Conservation (phyloP, 2,329 filamentous ascomycete genomes). For the Calycina herbarum region DNA sequence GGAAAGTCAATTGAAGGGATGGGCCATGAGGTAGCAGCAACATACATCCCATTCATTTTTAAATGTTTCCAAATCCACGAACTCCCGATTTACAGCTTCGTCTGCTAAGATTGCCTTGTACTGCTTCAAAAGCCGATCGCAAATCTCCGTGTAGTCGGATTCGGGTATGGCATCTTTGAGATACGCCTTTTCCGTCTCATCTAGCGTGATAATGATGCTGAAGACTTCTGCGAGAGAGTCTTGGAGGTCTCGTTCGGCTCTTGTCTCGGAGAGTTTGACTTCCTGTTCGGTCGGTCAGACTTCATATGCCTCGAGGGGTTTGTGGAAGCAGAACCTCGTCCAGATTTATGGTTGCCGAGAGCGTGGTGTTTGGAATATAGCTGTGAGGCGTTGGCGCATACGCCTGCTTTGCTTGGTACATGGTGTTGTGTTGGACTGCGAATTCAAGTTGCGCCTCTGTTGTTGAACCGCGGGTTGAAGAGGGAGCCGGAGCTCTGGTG, state of each 20-base stretch:
- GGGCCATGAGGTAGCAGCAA: constrained; percentile 28
- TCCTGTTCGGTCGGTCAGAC: constrained; percentile 57
- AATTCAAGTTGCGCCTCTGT: constrained; percentile 2
- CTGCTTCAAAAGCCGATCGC: constrained; percentile 88
- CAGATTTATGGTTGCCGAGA: constrained; percentile 88
- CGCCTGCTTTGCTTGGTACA: constrained; percentile 38
- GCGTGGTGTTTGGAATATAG: constrained; percentile 81
- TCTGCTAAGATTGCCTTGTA: constrained; percentile 94
- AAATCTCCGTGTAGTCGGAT: constrained; percentile 92
- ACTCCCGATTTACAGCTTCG: constrained; percentile 85
- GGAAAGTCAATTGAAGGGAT: constrained; percentile 14
- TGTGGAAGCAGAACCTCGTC: constrained; percentile 66
- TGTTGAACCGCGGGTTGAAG: neutral
- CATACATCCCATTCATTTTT: constrained; percentile 88
- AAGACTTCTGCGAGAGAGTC: constrained; percentile 97
- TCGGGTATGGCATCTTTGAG: constrained; percentile 93
- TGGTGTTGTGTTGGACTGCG: constrained; percentile 18
- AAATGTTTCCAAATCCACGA: constrained; percentile 86
- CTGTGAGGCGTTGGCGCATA: constrained; percentile 50
- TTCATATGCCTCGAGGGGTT: neutral
- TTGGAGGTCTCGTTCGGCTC: constrained; percentile 87
- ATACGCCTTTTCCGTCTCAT: constrained; percentile 95
- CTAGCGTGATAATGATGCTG: constrained; percentile 93
- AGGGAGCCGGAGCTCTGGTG: neutral
- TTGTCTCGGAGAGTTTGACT: constrained; percentile 85